Evolutionary conservation across 225 moss, liverwort and hornwort genomes (phyloP).

Genomic region (Straminergon stramineum): DNA sequence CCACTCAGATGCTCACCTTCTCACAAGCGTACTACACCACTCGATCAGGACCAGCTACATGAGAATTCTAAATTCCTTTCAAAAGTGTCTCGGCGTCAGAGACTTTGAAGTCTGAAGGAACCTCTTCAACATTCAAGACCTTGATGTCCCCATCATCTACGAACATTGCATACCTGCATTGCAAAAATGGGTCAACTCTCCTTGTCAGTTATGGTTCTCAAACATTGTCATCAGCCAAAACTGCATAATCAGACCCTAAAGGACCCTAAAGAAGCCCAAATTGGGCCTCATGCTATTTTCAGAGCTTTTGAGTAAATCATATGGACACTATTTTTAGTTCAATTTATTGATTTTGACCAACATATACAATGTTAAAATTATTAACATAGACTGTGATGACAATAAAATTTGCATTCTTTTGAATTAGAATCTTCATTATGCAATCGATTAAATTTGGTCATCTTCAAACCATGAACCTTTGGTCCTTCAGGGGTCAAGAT

Average conservation of each 20-base stretch:
- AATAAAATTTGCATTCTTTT: background rate
- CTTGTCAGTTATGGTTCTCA: background rate
- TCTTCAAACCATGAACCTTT: background rate
- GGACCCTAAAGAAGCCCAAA: background rate
- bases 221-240: background rate
- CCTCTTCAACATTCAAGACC: constrained; percentile 43
- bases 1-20: background rate
- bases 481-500: background rate
- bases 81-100: constrained; percentile 51
- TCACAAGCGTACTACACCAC: background rate
- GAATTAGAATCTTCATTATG: background rate
- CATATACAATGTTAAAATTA: background rate
- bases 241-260: background rate
- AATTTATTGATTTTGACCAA: background rate
- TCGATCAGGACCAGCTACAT: background rate
- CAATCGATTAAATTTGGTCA: background rate
- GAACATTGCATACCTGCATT: constrained; percentile 34
- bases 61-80: constrained; percentile 24
- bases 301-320: background rate
- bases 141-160: constrained; percentile 43
- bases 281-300: background rate
- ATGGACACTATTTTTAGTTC: background rate
- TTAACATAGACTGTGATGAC: background rate
- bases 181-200: background rate
- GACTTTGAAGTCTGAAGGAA: constrained; percentile 54